Evolutionary conservation across 176 grass and related monocot genomes (phyloP).

Genomic region (Oryza rufipogon): DNA sequence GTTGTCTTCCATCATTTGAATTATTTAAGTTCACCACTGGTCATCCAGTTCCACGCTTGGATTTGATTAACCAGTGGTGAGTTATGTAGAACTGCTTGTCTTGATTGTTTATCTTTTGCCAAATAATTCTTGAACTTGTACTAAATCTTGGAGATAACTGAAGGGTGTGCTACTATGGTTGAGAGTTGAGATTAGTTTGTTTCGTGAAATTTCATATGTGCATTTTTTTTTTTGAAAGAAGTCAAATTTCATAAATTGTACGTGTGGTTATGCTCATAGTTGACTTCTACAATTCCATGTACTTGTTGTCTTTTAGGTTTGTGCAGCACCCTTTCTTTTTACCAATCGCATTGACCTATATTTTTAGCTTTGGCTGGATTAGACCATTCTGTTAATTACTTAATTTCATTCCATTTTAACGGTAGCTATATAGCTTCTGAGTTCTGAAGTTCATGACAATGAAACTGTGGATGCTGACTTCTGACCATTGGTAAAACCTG

Average conservation of each 20-base stretch:
- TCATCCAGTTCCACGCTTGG: not conserved
- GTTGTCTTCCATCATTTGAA: not conserved
- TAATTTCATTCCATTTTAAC: slow-evolving; percentile 10
- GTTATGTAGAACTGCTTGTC: not conserved
- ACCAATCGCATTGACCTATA: not conserved
- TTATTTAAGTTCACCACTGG: not conserved
- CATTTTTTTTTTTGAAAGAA: no score
- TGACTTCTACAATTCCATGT: not conserved
- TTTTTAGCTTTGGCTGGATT: slow-evolving; percentile 35
- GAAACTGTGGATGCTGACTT: slow-evolving; percentile 26
- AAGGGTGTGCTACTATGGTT: not conserved
- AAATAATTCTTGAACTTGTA: not conserved
- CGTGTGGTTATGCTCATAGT: not conserved
- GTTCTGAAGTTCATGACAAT: slow-evolving; percentile 35
- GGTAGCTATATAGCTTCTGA: slow-evolving; percentile 36
- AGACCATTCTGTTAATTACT: not conserved
- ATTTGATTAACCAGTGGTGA: slow-evolving; percentile 24
- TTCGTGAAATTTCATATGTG: not conserved
- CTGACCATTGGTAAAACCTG: slow-evolving; percentile 9
- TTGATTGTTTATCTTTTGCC: not conserved
- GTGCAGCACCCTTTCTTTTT: not conserved
- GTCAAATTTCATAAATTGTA: not conserved
- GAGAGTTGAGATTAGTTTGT: not conserved
- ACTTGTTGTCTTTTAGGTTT: not conserved
- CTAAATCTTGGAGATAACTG: slow-evolving; percentile 1